Percentiles rank a stretch among this genome's conserved stretches.
phyloP scores from a whole-genome alignment of 208 protist species.

The Strigomonas galati region DNA sequence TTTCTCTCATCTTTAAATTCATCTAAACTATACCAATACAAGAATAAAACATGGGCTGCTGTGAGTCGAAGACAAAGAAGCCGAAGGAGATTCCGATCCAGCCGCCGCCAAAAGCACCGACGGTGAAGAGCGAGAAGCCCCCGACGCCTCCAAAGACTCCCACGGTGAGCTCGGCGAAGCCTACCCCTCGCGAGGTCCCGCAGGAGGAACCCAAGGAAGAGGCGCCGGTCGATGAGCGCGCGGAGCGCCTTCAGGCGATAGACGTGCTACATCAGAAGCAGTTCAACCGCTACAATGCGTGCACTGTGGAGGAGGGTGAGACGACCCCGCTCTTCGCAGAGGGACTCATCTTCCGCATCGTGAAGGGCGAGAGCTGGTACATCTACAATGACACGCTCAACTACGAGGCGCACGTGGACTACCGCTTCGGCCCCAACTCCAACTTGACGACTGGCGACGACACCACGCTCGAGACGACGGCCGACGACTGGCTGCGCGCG shows the following conservation, averaged over 20 bases:
- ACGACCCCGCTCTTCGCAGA: constrained; percentile 38
- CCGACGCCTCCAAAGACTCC: not conserved
- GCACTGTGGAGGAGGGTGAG: constrained; percentile 34
- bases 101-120: constrained; percentile 1
- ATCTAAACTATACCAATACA: not conserved
- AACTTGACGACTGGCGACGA: constrained; percentile 20
- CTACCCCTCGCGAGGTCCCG: not conserved
- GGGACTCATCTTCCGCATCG: constrained; percentile 53
- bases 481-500: constrained; percentile 30
- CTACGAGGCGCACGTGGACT: constrained; percentile 64
- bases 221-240: not conserved
- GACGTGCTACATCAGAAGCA: constrained; percentile 9
- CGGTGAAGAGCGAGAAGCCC: not conserved
- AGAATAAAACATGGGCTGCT: constrained; percentile 41
- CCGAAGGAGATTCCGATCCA: constrained; percentile 12
- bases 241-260: constrained; percentile 4
- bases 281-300: constrained; percentile 18
- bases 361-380: constrained; percentile 38
- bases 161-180: not conserved
- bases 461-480: constrained; percentile 21
- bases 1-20: constrained; percentile 3
- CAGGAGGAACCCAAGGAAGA: not conserved
- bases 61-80: constrained; percentile 38
- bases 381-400: constrained; percentile 76
- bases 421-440: constrained; percentile 49